Evolutionary conservation across 2,329 filamentous ascomycete species (phyloP).

Genomic region (Teratosphaeria zuluensis): DNA sequence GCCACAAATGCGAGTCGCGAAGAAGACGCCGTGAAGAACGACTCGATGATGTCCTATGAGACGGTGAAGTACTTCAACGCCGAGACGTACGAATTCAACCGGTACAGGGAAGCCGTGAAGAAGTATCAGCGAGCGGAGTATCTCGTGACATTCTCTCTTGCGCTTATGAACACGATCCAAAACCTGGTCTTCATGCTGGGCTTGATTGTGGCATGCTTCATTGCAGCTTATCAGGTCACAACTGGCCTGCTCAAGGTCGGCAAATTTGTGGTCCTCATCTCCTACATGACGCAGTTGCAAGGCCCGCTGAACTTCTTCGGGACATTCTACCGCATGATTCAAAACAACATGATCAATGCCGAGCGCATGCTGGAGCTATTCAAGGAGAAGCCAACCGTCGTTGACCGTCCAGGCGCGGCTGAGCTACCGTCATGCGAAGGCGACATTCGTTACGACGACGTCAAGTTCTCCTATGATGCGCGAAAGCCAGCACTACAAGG

Average conservation of each 20-base stretch:
- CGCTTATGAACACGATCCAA: conserved; percentile 52
- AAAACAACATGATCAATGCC: conserved; percentile 94
- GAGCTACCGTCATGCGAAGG: conserved; percentile 62
- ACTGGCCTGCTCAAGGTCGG: conserved; percentile 52
- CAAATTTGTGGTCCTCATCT: conserved; percentile 60
- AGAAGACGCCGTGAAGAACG: conserved; percentile 96
- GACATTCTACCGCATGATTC: conserved; percentile 90
- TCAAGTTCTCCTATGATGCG: conserved; percentile 81
- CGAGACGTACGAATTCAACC: conserved; percentile 47
- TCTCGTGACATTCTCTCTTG: conserved; percentile 46
- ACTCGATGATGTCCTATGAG: conserved; percentile 98
- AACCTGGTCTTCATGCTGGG: conserved; percentile 55
- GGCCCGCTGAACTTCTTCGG: conserved; percentile 68
- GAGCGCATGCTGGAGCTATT: conserved; percentile 92
- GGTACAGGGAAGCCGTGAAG: conserved; percentile 47
- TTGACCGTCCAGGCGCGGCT: conserved; percentile 60
- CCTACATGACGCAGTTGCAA: conserved; percentile 66
- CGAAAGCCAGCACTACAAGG: conserved; percentile 77
- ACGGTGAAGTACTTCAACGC: conserved; percentile 59
- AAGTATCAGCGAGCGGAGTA: conserved; percentile 51
- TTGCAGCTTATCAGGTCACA: conserved; percentile 61
- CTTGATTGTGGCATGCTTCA: conserved; percentile 58
- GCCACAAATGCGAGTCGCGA: conserved; percentile 94
- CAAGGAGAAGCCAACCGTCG: conserved; percentile 87
- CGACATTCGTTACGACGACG: conserved; percentile 76